These are phyloP conservation scores for Penicillium olsonii DNA, from an alignment of 2,329 filamentous ascomycete genomes.

Conservation along the genomic window DNA sequence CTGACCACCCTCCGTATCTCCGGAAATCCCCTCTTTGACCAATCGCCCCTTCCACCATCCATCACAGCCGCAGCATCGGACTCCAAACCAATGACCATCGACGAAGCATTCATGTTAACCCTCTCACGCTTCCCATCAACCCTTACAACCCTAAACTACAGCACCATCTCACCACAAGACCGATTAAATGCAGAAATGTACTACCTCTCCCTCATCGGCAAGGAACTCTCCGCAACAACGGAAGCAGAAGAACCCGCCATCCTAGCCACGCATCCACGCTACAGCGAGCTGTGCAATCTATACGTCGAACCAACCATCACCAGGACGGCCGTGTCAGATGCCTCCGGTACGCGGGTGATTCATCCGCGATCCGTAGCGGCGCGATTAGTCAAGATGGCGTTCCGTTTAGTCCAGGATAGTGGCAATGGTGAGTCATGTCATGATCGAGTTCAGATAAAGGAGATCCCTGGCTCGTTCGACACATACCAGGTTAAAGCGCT, in stretches of 20 bases:
- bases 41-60: conserved; percentile 32
- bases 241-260: conserved; percentile 54
- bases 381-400: conserved; percentile 65
- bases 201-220: conserved; percentile 81
- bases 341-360: conserved; percentile 44
- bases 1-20: conserved; percentile 75
- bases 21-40: conserved; percentile 80
- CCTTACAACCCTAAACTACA: conserved; percentile 62
- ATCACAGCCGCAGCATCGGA: conserved; percentile 32
- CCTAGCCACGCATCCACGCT: conserved; percentile 68
- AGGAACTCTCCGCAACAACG: conserved; percentile 60
- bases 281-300: conserved; percentile 68
- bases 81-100: conserved; percentile 53
- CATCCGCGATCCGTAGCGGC: conserved; percentile 81
- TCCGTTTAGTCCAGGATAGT: conserved; percentile 51
- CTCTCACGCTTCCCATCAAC: conserved; percentile 67
- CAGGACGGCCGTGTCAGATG: conserved; percentile 47
- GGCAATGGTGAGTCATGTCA: not conserved
- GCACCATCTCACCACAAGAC: conserved; percentile 69
- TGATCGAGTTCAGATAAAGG: conserved; percentile 43
- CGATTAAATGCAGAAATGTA: conserved; percentile 88
- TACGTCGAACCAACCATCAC: conserved; percentile 72
- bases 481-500: conserved; percentile 81
- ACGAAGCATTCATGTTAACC: conserved; percentile 88
- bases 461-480: conserved; percentile 74